phyloP scores from a whole-genome alignment of 306 rosid genomes.

The Acacia acuminata region DNA sequence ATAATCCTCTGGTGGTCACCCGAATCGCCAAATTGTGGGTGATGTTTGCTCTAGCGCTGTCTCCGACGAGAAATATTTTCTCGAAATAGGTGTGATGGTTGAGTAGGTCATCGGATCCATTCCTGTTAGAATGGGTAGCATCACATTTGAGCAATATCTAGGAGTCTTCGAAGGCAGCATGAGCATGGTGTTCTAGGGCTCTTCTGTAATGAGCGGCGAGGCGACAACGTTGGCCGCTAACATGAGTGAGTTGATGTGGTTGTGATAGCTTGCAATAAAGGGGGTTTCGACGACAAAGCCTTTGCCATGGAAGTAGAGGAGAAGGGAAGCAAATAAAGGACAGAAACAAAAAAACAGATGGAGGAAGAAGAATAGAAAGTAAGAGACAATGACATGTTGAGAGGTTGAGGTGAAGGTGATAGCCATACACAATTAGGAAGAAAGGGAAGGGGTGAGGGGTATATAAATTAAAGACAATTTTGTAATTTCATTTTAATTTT shows the following conservation, averaged over 20 bases:
- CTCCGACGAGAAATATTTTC: not conserved
- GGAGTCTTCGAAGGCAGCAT: not conserved
- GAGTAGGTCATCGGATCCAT: not conserved
- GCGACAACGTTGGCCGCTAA: not conserved
- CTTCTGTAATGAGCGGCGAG: constrained; percentile 4
- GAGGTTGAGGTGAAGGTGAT: no score
- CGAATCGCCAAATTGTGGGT: not conserved
- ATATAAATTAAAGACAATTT: no score
- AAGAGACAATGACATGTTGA: no score
- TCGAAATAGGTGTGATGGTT: not conserved
- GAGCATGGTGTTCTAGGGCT: constrained; percentile 13
- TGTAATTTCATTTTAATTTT: no score
- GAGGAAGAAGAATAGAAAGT: no score
- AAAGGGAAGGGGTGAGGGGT: no score
- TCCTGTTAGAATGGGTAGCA: not conserved
- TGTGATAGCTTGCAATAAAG: not conserved
- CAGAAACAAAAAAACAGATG: no score
- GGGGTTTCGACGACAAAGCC: not conserved
- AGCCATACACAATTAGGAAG: no score
- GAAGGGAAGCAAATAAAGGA: not conserved
- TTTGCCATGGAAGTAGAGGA: constrained; percentile 2
- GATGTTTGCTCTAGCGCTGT: not conserved
- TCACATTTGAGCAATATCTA: not conserved
- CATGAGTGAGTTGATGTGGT: not conserved
- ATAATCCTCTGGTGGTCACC: not conserved